Evolutionary conservation across 2,329 filamentous ascomycete genomes (phyloP), one percentile per base, ranked within the genome.

Genomic region (Cryphonectria carpinicola): DNA sequence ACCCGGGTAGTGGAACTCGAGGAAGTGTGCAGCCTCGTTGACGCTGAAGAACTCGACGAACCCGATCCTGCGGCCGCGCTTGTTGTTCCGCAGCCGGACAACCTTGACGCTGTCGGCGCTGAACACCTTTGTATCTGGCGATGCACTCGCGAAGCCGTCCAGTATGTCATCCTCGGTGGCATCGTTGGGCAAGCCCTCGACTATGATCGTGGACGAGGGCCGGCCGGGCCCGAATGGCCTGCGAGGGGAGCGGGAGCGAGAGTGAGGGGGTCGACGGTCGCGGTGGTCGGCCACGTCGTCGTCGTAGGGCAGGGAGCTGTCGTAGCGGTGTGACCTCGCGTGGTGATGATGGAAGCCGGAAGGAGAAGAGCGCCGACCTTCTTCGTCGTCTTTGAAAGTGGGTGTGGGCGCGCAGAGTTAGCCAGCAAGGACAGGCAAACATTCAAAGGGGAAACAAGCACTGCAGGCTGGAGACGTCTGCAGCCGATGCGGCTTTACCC

Each of bases 181-280:
- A 69, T 83, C 82, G 70, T 80, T 77, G 43, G 86, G 84, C 69
- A 89, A 75, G 68, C 86, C 86, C 75, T 89, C 87, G 60, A 89
- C 79, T 67, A 89, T 87, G 66, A 89, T 65, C 78, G 78, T 46
- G 73, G 77, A 46, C 77, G 81, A 70, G 32, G 71, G 71, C 39
- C 72, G 73, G 10, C 70, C 65, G 62, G 67, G 69, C 13, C 62
- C 69, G 28, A 66, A 17, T 32, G 66, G 66, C 25, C 71, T 54
- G 52, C 52, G 54, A 22, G 68, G 71, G 13, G 71, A 70, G 28
- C 68, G 65, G 28, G 73, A 73, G n/a, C 67, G 65, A 28, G 54
- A 58, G 25, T 8, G 54, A 28, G 52, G 52, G 8, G 22, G 62
- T 35, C 58, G 65, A 10, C 61, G 67, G 46, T 61, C 37, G 62